Evolutionary conservation across 192 early-diverging fungal genomes (phyloP).

Genomic region (Podila epicladia): DNA sequence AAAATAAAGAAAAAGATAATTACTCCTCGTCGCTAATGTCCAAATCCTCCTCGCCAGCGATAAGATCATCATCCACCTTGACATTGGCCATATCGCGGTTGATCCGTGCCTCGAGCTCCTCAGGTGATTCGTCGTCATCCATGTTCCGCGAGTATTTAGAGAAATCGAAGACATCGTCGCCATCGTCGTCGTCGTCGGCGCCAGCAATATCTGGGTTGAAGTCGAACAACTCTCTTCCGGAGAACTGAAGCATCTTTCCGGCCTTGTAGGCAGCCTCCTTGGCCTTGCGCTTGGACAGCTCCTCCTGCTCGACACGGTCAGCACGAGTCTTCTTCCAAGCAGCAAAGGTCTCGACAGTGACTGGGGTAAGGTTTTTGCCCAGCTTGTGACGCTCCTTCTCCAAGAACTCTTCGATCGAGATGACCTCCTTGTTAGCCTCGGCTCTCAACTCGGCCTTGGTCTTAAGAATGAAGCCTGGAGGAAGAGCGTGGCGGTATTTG

Average conservation of each 20-base stretch:
- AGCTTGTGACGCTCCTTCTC: constrained; percentile 97
- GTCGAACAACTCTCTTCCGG: constrained; percentile 96
- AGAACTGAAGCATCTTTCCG: constrained; percentile 93
- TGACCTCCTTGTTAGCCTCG: constrained; percentile 80
- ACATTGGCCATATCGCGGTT: constrained; percentile 38
- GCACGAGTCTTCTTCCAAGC: constrained; percentile 94
- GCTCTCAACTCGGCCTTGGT: constrained; percentile 86
- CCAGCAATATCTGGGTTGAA: constrained; percentile 93
- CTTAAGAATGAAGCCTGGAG: constrained; percentile 95
- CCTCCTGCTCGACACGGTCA: constrained; percentile 74
- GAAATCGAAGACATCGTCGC: constrained; percentile 84
- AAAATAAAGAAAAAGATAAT: constrained; percentile 10
- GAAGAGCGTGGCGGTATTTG: constrained; percentile 97
- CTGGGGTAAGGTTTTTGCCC: constrained; percentile 92
- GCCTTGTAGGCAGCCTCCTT: constrained; percentile 88
- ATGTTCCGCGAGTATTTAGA: constrained; percentile 76
- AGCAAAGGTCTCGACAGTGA: constrained; percentile 90
- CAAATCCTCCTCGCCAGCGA: constrained; percentile 71
- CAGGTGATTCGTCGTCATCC: constrained; percentile 60
- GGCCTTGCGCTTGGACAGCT: constrained; percentile 70
- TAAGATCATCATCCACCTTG: constrained; percentile 67
- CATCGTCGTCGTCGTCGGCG: constrained; percentile 76
- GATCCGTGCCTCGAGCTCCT: constrained; percentile 44
- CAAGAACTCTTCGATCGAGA: constrained; percentile 97
- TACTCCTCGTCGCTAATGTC: constrained; percentile 73